Evolutionary conservation across 495 filamentous ascomycete genomes (phyloP).

Genomic region (Penicilliopsis zonata): DNA sequence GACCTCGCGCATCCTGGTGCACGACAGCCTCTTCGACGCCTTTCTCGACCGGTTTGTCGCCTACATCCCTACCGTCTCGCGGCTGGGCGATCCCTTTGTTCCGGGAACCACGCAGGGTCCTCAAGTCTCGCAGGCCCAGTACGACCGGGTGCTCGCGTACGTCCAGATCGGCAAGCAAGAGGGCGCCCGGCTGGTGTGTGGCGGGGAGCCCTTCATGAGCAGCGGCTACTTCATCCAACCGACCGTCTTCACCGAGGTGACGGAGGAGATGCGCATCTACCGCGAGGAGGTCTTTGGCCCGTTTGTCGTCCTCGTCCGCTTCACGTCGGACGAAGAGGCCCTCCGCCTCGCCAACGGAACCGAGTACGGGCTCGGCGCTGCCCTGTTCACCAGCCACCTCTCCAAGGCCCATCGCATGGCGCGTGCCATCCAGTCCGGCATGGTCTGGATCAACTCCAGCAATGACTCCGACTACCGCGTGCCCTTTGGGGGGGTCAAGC

Average conservation of each 20-base stretch:
- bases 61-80: constrained; percentile 32
- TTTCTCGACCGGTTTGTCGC: constrained; percentile 17
- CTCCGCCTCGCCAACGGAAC: constrained; percentile 56
- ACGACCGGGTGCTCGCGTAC: constrained; percentile 42
- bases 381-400: constrained; percentile 58
- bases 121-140: constrained; percentile 39
- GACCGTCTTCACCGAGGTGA: constrained; percentile 49
- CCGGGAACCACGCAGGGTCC: constrained; percentile 47
- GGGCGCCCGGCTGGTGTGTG: constrained; percentile 5
- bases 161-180: constrained; percentile 39
- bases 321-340: constrained; percentile 45
- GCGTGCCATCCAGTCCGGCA: constrained; percentile 49
- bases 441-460: constrained; percentile 64
- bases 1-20: constrained; percentile 52
- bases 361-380: constrained; percentile 51
- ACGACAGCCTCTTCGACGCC: constrained; percentile 18
- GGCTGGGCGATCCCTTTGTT: constrained; percentile 41
- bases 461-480: constrained; percentile 53
- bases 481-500: constrained; percentile 79
- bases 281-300: constrained; percentile 57
- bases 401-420: constrained; percentile 47
- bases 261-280: constrained; percentile 39
- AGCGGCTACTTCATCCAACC: constrained; percentile 46
- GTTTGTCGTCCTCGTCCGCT: constrained; percentile 44
- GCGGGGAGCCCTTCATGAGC: constrained; percentile 6